phyloP scores from a whole-genome alignment of 371 early-diverging fungal genomes.

The Rozella allomycis region DNA sequence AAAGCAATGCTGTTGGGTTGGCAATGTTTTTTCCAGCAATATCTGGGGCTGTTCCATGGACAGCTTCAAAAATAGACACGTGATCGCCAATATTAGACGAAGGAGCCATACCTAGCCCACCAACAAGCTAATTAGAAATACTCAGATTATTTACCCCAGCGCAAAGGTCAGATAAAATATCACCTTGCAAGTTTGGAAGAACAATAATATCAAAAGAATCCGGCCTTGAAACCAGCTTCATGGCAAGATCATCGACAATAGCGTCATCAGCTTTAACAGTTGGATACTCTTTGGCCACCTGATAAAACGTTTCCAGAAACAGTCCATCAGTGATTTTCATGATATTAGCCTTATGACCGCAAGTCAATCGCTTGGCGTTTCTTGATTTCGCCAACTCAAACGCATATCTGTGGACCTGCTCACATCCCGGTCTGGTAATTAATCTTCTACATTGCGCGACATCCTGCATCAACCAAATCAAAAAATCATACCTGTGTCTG shows the following conservation, averaged over 20 bases:
- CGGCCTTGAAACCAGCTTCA: conserved; percentile 84
- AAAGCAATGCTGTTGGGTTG: conserved; percentile 78
- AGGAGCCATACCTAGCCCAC: conserved; percentile 94
- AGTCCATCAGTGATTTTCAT: conserved; percentile 82
- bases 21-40: conserved; percentile 84
- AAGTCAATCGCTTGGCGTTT: conserved; percentile 76
- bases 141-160: no score
- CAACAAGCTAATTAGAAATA: no score
- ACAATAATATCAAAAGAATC: conserved; percentile 82
- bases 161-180: conserved; percentile 89
- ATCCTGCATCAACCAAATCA: conserved; percentile 72
- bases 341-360: conserved; percentile 59
- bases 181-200: conserved; percentile 97
- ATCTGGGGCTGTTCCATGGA: conserved; percentile 95
- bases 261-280: conserved; percentile 73
- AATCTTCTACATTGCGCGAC: conserved; percentile 95
- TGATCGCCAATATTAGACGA: conserved; percentile 93
- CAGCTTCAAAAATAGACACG: conserved; percentile 90
- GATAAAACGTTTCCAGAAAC: conserved; percentile 76
- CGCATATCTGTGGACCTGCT: conserved; percentile 72
- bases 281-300: conserved; percentile 77
- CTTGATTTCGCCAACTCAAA: conserved; percentile 74
- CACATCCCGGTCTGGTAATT: conserved; percentile 83
- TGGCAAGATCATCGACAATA: conserved; percentile 79
- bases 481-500: no score